These are phyloP conservation scores for Trametes cubensis DNA, from an alignment of 768 basidiomycete species.

Conservation along the genomic window DNA sequence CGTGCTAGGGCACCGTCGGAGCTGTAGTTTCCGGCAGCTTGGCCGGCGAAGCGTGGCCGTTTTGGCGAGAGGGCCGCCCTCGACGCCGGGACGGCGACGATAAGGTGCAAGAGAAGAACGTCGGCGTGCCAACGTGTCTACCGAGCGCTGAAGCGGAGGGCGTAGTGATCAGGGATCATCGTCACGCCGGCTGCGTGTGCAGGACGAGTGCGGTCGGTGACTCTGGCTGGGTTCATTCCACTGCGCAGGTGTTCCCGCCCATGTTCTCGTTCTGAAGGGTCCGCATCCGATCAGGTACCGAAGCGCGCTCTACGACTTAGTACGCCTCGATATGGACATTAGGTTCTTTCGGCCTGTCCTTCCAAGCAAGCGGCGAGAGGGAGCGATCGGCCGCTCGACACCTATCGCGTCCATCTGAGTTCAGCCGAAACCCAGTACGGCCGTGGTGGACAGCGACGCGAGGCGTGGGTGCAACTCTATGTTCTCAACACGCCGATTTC, in stretches of 20 bases:
- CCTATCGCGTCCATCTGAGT: constrained; percentile 26
- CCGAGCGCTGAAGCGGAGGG: too few species aligned
- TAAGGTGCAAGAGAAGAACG: neutral
- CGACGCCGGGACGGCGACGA: neutral
- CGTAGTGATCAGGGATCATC: too few species aligned
- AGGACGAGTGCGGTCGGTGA: neutral
- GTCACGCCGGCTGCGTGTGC: neutral
- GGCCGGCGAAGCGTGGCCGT: constrained; percentile 1
- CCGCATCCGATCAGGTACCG: constrained; percentile 15
- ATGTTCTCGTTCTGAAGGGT: neutral
- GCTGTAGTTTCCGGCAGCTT: constrained; percentile 5
- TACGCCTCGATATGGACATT: constrained; percentile 13
- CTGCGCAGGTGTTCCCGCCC: neutral
- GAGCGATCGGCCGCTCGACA: constrained; percentile 19
- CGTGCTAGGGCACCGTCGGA: neutral
- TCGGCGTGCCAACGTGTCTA: too few species aligned
- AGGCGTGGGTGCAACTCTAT: constrained; percentile 2
- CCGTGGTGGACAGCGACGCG: constrained; percentile 1
- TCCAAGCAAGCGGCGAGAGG: neutral
- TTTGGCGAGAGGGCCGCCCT: neutral
- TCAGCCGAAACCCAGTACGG: neutral
- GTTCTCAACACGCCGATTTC: neutral
- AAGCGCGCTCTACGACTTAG: neutral
- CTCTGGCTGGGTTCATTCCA: neutral
- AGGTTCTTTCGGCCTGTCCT: constrained; percentile 11